Base-by-base conservation (phyloP, 192 early-diverging fungal species). In the Chytriomyces sp. region DNA sequence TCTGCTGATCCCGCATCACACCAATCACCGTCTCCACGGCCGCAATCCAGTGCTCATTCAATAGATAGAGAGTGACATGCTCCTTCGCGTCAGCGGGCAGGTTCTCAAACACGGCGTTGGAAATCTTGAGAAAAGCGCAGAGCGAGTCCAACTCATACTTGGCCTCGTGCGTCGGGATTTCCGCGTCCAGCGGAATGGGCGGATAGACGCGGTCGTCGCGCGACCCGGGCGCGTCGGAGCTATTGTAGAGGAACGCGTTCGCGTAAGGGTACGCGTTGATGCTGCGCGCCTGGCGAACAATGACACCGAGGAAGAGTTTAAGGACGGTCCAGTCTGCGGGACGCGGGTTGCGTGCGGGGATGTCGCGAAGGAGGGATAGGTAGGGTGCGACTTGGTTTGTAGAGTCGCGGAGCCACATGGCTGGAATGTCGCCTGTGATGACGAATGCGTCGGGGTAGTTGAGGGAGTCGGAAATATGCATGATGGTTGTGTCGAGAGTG, bases 331-430 rank as follows among this genome's bases (percentile, higher is more conserved):
- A 19, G 14, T 49, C 22, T 12, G 44, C 44, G 14, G 12, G 44
- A 22, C 44, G 1, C 44, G 44, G 44, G 12, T 49, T 49, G 12
- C 44, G 44, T n/a, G n/a, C n/a, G n/a, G n/a, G n/a, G n/a, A n/a
- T n/a, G n/a, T n/a, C n/a, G n/a, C n/a, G 22, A 49, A 49, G 44
- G 14, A 49, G 22, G 22, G 12, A 22, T 19, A 49, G 44, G 44
- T 49, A 49, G 22, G 44, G 44, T 49, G 44, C 44, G 1, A 49
- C 73, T 66, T 91, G 90, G 77, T 91, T 89, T 12, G 90, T 79
- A 25, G 86, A 88, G 74, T 92, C 90, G 36, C 90, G 85, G 4
- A 91, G 79, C 90, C 90, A 92, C 83, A 90, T 90, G 25, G 90
- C 90, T 31, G 77, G 78, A 79, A 86, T 92, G 64, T 92, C 90